Percentiles rank a stretch among this genome's conserved stretches.
These are phyloP conservation scores for Gautieria morchelliformis DNA, from an alignment of 768 basidiomycete genomes.

Conservation along the genomic window DNA sequence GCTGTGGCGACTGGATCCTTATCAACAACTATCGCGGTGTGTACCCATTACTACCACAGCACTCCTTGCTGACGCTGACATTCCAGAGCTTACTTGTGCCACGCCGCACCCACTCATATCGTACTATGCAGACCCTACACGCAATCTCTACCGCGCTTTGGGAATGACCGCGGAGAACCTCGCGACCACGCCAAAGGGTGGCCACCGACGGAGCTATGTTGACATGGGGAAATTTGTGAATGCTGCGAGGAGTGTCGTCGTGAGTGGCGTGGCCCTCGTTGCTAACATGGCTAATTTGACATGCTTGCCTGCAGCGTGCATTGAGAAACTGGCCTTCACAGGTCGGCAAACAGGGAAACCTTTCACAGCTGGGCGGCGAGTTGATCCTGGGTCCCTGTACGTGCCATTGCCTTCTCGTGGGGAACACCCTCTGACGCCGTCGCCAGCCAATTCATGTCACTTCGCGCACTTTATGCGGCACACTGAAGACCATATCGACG, in stretches of 20 bases:
- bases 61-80: not conserved
- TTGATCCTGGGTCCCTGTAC: constrained; percentile 52
- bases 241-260: constrained; percentile 36
- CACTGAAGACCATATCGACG: constrained; percentile 50
- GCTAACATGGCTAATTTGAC: not conserved
- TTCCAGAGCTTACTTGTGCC: constrained; percentile 19
- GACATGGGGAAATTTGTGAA: constrained; percentile 22
- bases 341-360: constrained; percentile 53
- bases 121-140: constrained; percentile 59
- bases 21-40: constrained; percentile 42
- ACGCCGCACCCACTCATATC: constrained; percentile 32
- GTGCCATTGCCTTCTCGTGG: constrained; percentile 2
- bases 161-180: constrained; percentile 49
- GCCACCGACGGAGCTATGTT: constrained; percentile 39
- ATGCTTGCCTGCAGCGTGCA: constrained; percentile 21
- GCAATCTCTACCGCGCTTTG: constrained; percentile 46
- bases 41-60: not conserved
- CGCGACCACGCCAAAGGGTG: constrained; percentile 32
- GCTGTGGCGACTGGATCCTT: constrained; percentile 48
- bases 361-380: constrained; percentile 55
- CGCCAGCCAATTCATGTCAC: constrained; percentile 32
- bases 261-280: constrained; percentile 17
- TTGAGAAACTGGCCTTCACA: constrained; percentile 31
- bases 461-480: constrained; percentile 53
- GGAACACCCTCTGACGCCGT: not conserved